Evolutionary conservation across 306 rosid genomes (phyloP).

Genomic region (Quercus aquifolioides): DNA sequence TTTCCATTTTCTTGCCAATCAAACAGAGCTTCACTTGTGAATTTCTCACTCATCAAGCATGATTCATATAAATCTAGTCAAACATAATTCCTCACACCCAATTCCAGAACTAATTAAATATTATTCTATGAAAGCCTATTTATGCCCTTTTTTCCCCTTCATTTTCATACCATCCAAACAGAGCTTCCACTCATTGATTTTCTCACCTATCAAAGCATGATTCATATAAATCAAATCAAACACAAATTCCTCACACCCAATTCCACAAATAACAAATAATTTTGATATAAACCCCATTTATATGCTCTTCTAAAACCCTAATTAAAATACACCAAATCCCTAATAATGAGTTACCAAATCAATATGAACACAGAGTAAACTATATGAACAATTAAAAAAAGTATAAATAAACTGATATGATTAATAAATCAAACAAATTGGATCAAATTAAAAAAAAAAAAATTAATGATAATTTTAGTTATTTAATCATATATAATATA

Average conservation of each 20-base stretch:
- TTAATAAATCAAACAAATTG: not conserved
- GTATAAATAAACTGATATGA: not conserved
- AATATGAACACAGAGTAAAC: not conserved
- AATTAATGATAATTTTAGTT: not conserved
- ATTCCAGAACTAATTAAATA: not conserved
- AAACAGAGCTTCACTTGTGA: not conserved
- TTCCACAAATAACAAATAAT: not conserved
- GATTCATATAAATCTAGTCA: not conserved
- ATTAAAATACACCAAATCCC: not conserved
- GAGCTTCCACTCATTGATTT: no score
- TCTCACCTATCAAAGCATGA: no score
- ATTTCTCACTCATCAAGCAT: not conserved
- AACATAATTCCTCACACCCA: not conserved
- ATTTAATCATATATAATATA: not conserved
- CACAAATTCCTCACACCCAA: not conserved
- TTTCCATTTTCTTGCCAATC: not conserved
- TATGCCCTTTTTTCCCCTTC: no score
- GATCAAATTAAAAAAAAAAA: no score
- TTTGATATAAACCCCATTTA: not conserved
- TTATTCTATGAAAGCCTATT: no score
- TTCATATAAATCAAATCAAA: not conserved
- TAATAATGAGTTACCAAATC: not conserved
- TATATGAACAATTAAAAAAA: not conserved
- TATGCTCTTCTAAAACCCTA: slow-evolving; percentile 10
- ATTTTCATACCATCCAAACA: no score